These are phyloP conservation scores for Sugiyamaella japonica DNA, from an alignment of 1,139 yeast species.

Conservation along the genomic window DNA sequence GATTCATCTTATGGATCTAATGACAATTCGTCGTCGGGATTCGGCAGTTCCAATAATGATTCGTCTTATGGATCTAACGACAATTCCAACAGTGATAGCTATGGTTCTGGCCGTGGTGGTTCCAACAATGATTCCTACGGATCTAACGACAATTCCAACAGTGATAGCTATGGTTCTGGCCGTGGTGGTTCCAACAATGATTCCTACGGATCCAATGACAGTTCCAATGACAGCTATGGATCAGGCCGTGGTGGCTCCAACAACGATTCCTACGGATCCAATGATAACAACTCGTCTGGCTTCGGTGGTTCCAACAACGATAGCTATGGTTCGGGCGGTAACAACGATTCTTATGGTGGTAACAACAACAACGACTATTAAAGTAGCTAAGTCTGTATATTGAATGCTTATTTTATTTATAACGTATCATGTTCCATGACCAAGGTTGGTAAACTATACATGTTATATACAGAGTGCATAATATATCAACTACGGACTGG, in stretches of 20 bases:
- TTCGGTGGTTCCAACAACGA: constrained; percentile 16
- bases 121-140: constrained; percentile 29
- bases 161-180: constrained; percentile 20
- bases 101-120: constrained; percentile 16
- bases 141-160: constrained; percentile 19
- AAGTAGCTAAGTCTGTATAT: not conserved
- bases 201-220: constrained; percentile 22
- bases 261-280: constrained; percentile 32
- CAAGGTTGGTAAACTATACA: too few species aligned
- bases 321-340: not conserved
- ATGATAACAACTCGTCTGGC: constrained; percentile 10
- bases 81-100: constrained; percentile 19
- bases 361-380: constrained; percentile 2
- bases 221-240: constrained; percentile 24
- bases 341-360: constrained; percentile 18
- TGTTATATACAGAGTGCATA: too few species aligned
- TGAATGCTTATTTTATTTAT: not conserved
- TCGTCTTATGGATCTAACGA: constrained; percentile 31
- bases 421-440: too few species aligned
- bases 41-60: constrained; percentile 12
- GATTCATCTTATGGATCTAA: constrained; percentile 19
- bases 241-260: constrained; percentile 12
- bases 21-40: constrained; percentile 2
- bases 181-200: constrained; percentile 15
- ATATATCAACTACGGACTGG: not conserved